A percentile compares a stretch with the other conserved stretches of the same genome.
phyloP scores from a whole-genome alignment of 2,329 filamentous ascomycete genomes.

The Verticillium isaacii region DNA sequence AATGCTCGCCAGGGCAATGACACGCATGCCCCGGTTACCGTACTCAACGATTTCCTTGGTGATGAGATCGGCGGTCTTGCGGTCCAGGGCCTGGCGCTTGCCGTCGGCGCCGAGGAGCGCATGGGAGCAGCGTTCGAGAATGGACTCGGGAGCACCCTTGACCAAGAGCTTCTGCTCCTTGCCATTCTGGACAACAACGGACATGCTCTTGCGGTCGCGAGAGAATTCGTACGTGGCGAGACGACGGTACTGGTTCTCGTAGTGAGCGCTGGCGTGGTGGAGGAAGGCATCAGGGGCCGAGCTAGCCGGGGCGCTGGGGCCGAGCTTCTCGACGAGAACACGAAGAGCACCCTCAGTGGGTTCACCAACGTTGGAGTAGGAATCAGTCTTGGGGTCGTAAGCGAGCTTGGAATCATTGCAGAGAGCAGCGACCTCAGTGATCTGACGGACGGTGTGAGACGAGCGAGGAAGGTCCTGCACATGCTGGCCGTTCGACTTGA shows the following conservation, averaged over 20 bases:
- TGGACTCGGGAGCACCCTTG: conserved; percentile 92
- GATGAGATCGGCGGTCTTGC: conserved; percentile 65
- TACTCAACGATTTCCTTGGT: conserved; percentile 81
- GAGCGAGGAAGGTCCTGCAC: conserved; percentile 63
- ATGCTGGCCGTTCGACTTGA: conserved; percentile 64
- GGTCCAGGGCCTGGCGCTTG: conserved; percentile 67
- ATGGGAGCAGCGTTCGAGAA: conserved; percentile 87
- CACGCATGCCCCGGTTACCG: conserved; percentile 85
- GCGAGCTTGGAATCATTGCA: conserved; percentile 87
- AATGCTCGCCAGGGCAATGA: conserved; percentile 86
- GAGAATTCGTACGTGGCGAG: conserved; percentile 95
- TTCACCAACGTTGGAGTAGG: conserved; percentile 83
- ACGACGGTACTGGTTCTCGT: conserved; percentile 69
- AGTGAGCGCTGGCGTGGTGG: conserved; percentile 78
- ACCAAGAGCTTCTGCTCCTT: conserved; percentile 77
- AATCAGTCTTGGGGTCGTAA: conserved; percentile 70
- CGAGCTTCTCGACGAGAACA: conserved; percentile 90
- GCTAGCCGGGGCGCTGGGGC: conserved; percentile 63
- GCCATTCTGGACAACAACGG: conserved; percentile 74
- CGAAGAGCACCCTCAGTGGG: conserved; percentile 92
- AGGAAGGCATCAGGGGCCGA: conserved; percentile 58
- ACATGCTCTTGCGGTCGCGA: conserved; percentile 98
- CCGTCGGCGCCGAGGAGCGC: conserved; percentile 73
- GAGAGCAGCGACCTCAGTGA: conserved; percentile 66
- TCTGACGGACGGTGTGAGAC: conserved; percentile 75